A percentile compares a stretch with the other conserved stretches of the same genome.
Evolutionary conservation across 2,329 filamentous ascomycete species (phyloP).

Genomic region (Colletotrichum magnum): DNA sequence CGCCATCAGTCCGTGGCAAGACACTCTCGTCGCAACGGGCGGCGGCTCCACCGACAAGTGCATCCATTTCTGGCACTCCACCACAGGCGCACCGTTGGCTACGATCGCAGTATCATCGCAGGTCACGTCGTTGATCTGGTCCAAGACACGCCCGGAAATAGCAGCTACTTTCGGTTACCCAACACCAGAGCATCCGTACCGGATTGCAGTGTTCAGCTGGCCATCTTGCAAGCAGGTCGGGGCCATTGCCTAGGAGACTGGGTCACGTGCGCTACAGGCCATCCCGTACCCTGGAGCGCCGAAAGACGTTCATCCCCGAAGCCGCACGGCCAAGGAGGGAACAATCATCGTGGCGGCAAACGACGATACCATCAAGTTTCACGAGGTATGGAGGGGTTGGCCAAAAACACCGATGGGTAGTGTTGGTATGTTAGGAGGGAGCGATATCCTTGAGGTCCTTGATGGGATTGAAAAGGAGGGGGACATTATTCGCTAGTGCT

Average conservation of each 20-base stretch:
- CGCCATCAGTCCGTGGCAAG: slow-evolving; percentile 95
- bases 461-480: slow-evolving; percentile 84
- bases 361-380: slow-evolving; percentile 93
- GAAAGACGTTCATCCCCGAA: slow-evolving; percentile 42
- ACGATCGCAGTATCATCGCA: slow-evolving; percentile 94
- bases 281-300: slow-evolving; percentile 80
- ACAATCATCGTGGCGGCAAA: slow-evolving; percentile 94
- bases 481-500: slow-evolving; percentile 74
- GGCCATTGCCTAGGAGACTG: slow-evolving; percentile 85
- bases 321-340: slow-evolving; percentile 51
- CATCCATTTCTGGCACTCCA: slow-evolving; percentile 95
- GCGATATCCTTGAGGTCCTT: slow-evolving; percentile 85
- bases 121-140: slow-evolving; percentile 94
- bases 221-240: slow-evolving; percentile 90
- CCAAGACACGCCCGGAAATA: slow-evolving; percentile 86
- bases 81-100: slow-evolving; percentile 85
- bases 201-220: slow-evolving; percentile 96
- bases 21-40: slow-evolving; percentile 88
- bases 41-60: slow-evolving; percentile 95
- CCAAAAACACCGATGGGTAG: slow-evolving; percentile 66
- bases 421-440: slow-evolving; percentile 79
- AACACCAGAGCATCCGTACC: slow-evolving; percentile 88
- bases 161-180: slow-evolving; percentile 83
- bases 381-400: slow-evolving; percentile 88
- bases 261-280: slow-evolving; percentile 87